Evolutionary conservation across 2,329 filamentous ascomycete species (phyloP).

Genomic region (Xylaria sp.): DNA sequence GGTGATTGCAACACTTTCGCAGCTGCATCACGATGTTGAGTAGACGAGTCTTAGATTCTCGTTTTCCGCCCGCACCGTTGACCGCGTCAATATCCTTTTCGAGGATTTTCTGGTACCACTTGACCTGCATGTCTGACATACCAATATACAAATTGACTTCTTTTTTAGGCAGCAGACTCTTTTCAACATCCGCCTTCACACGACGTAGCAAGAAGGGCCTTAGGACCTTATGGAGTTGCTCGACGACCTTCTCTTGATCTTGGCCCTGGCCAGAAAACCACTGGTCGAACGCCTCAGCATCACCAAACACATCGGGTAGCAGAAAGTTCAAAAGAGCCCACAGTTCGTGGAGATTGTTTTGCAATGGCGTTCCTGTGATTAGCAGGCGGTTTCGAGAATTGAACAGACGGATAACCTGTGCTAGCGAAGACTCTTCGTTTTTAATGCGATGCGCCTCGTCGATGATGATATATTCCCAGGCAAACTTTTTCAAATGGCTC

Average conservation of each 20-base stretch:
- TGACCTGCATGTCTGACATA: slow-evolving; percentile 99
- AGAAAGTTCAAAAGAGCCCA: slow-evolving; percentile 98
- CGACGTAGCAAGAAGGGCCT: slow-evolving; percentile 93
- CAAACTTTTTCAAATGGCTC: slow-evolving; percentile 93
- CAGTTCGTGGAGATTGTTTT: slow-evolving; percentile 97
- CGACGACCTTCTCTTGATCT: slow-evolving; percentile 94
- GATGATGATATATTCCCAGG: slow-evolving; percentile 99
- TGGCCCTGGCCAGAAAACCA: slow-evolving; percentile 94
- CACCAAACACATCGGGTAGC: slow-evolving; percentile 97
- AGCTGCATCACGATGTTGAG: slow-evolving; percentile 99
- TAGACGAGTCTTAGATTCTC: slow-evolving; percentile 95
- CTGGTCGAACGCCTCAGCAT: slow-evolving; percentile 95
- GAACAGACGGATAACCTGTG: slow-evolving; percentile 96
- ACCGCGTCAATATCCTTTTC: slow-evolving; percentile 99
- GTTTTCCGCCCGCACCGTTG: slow-evolving; percentile 94
- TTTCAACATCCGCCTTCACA: slow-evolving; percentile 98
- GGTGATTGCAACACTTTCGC: slow-evolving; percentile 98
- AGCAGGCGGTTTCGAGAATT: slow-evolving; percentile 93
- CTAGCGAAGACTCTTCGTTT: slow-evolving; percentile 96
- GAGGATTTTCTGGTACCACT: slow-evolving; percentile 98
- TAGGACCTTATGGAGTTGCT: slow-evolving; percentile 92
- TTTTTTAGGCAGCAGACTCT: slow-evolving; percentile 96
- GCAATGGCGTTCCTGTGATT: slow-evolving; percentile 95
- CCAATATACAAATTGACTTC: slow-evolving; percentile 97
- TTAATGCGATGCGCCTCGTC: slow-evolving; percentile 99